Evolutionary conservation across 1,284 basidiomycete species (phyloP).

Genomic region (Apiotrichum gamsii): DNA sequence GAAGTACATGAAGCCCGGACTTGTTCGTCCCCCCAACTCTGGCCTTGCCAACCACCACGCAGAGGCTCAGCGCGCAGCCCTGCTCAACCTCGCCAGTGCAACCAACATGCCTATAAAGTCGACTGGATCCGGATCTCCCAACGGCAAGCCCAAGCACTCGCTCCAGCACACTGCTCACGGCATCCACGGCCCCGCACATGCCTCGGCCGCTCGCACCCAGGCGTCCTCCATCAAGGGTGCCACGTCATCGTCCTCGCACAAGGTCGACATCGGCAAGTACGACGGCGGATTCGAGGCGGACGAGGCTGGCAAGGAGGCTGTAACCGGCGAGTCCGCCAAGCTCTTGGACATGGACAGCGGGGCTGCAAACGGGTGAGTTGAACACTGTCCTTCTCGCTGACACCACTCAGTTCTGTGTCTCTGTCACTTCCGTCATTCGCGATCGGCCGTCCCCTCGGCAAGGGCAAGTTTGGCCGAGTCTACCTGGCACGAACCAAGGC

Average conservation of each 20-base stretch:
- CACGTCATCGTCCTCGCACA: slow-evolving; percentile 1
- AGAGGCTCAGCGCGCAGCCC: slow-evolving; percentile 32
- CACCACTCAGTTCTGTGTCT: slow-evolving; percentile 50
- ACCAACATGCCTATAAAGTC: slow-evolving; percentile 25
- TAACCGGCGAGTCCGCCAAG: slow-evolving; percentile 66
- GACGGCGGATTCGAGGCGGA: slow-evolving; percentile 81
- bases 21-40: slow-evolving; percentile 39
- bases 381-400: too few species aligned
- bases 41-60: slow-evolving; percentile 25
- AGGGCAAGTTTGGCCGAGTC: slow-evolving; percentile 97
- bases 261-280: slow-evolving; percentile 66
- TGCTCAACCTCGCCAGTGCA: slow-evolving; percentile 34
- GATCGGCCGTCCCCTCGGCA: slow-evolving; percentile 91
- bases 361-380: slow-evolving; percentile 53
- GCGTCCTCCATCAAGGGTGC: slow-evolving; percentile 13
- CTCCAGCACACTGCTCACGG: slow-evolving; percentile 8
- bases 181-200: slow-evolving; percentile 19
- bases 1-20: slow-evolving; percentile 46
- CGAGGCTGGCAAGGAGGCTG: slow-evolving; percentile 51
- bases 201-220: slow-evolving; percentile 20
- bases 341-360: slow-evolving; percentile 73
- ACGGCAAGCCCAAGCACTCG: neutral
- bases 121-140: neutral
- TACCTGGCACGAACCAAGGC: slow-evolving; percentile 94
- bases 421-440: slow-evolving; percentile 72